These are phyloP conservation scores for Pyrenochaeta sp. DNA, from an alignment of 2,329 filamentous ascomycete species.

Conservation along the genomic window DNA sequence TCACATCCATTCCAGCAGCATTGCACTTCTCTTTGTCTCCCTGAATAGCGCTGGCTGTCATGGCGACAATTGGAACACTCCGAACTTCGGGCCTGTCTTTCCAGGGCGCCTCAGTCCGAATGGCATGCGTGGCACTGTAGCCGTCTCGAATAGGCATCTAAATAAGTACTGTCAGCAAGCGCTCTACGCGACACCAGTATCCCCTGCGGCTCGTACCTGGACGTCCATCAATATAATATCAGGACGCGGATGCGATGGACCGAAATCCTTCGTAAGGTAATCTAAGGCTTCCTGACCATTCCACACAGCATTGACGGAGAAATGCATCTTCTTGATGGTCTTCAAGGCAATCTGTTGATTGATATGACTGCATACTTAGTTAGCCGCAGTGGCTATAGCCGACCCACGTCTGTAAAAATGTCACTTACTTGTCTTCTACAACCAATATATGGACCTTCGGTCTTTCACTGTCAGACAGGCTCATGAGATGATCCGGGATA, in stretches of 20 bases:
- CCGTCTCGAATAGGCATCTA: slow-evolving; percentile 72
- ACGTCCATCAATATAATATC: slow-evolving; percentile 83
- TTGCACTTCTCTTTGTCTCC: slow-evolving; percentile 78
- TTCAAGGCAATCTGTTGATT: slow-evolving; percentile 80
- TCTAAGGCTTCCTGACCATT: slow-evolving; percentile 81
- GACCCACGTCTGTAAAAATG: too few species aligned
- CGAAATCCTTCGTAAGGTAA: slow-evolving; percentile 66
- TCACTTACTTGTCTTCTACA: slow-evolving; percentile 78
- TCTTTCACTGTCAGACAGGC: slow-evolving; percentile 65
- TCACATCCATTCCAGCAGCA: slow-evolving; percentile 73
- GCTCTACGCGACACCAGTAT: slow-evolving; percentile 1
- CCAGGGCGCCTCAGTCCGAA: slow-evolving; percentile 73
- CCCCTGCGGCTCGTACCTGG: slow-evolving; percentile 65
- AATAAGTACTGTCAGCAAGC: slow-evolving; percentile 31
- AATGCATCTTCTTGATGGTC: slow-evolving; percentile 76
- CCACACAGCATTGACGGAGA: slow-evolving; percentile 74
- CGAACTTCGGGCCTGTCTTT: slow-evolving; percentile 61
- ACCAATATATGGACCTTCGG: slow-evolving; percentile 73
- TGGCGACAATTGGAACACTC: slow-evolving; percentile 78
- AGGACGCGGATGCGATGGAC: slow-evolving; percentile 62
- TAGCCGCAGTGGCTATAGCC: too few species aligned
- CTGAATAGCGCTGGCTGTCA: slow-evolving; percentile 81
- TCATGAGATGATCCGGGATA: slow-evolving; percentile 47
- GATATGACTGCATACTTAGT: slow-evolving; percentile 62
- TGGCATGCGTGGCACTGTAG: slow-evolving; percentile 76